Base-by-base conservation (phyloP, 2,329 filamentous ascomycete species). In the Chaetothyriales sp. region DNA sequence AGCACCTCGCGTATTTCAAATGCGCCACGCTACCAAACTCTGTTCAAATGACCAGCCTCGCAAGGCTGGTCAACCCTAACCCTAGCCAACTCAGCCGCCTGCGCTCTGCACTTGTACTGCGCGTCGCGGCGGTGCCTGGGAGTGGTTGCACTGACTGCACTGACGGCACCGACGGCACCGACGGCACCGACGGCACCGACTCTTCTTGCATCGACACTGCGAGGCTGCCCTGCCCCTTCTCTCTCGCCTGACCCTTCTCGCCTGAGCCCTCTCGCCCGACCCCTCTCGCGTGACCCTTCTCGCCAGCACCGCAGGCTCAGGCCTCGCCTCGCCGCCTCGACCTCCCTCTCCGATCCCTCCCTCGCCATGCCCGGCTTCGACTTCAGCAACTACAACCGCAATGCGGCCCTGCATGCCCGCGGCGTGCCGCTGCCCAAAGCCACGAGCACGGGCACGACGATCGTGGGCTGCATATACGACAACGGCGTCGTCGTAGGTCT, bases 381-480 rank as follows among this genome's bases (percentile, higher is more conserved):
- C 76, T 98, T 98, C 79, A 94, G 89, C 71, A 98, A 98, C 79
- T 92, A 97, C 81, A 95, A 95, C 80, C 88, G 92, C 77, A 98
- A 98, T 81, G 82, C 85, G 69, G 90, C 90, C 59, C 82, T 98
- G 62, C 90, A 97, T 70, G 88, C 90, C 64, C 82, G 85, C 71
- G 94, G 94, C 62, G 85, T 97, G 49, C 92, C 92, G 56, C 77
- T 97, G 55, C 92, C 94, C 64, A 97, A 95, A 75, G 92, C 92
- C 57, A 98, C 92, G 56, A 95, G 89, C 73, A 98, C 92, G 56
- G 92, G 92, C 75, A 98, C 92, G 54, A 98, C 92, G 59, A 98
- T 98, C 72, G 92, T 98, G 49, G 92, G 92, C 64, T 97, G 90
- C 67, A 85, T 97, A 71, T 98, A 82, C 66, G 86, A 97, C 72